Evolutionary conservation across 345 rosid species (phyloP).

Genomic region (Lenwebbia sp.): DNA sequence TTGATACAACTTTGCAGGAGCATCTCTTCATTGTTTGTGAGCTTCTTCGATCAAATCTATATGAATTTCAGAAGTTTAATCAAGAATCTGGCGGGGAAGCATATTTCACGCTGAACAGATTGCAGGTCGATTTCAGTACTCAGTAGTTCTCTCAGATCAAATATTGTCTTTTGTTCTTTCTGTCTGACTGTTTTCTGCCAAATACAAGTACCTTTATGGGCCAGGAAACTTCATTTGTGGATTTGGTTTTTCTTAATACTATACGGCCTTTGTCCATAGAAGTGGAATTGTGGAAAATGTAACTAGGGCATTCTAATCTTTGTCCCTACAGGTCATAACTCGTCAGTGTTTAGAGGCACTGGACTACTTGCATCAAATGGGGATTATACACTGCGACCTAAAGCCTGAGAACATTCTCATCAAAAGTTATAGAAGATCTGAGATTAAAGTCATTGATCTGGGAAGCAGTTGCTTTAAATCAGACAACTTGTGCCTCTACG

Average conservation of each 20-base stretch:
- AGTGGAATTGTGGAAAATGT: not conserved
- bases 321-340: constrained; percentile 43
- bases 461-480: constrained; percentile 94
- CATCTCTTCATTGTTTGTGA: constrained; percentile 95
- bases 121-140: constrained; percentile 42
- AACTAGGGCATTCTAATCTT: not conserved
- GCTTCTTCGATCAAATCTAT: constrained; percentile 76
- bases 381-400: constrained; percentile 92
- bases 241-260: not conserved
- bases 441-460: constrained; percentile 87
- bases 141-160: not conserved
- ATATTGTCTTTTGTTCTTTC: not conserved
- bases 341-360: constrained; percentile 92
- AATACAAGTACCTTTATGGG: not conserved
- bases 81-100: constrained; percentile 73
- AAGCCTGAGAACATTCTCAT: constrained; percentile 91
- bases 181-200: not conserved
- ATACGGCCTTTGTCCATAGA: not conserved
- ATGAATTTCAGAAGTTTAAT: constrained; percentile 86
- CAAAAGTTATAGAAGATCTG: constrained; percentile 70
- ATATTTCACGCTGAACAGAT: constrained; percentile 58
- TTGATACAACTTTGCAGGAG: constrained; percentile 36
- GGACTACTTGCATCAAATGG: constrained; percentile 68
- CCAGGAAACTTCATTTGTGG: not conserved
- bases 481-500: constrained; percentile 73